phyloP scores from a whole-genome alignment of 495 filamentous ascomycete species.

The Aspergillus homomorphus region DNA sequence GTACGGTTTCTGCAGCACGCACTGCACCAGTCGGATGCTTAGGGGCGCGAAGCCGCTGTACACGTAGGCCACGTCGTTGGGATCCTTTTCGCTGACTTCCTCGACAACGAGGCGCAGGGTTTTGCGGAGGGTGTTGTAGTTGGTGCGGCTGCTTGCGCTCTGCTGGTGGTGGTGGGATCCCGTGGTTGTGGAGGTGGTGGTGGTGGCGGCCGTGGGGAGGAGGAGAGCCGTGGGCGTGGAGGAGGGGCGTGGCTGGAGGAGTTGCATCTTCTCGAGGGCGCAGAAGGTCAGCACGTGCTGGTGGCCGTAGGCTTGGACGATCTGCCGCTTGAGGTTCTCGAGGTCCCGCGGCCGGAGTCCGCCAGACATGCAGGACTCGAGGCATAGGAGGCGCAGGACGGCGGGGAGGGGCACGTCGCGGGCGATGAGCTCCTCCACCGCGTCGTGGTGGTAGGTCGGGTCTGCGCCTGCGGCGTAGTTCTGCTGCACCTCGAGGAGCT shows the following conservation, averaged over 20 bases:
- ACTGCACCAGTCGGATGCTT: constrained; percentile 91
- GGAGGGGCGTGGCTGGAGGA: constrained; percentile 69
- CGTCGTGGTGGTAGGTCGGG: constrained; percentile 80
- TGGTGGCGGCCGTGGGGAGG: constrained; percentile 56
- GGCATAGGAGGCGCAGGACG: constrained; percentile 79
- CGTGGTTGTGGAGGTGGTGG: constrained; percentile 56
- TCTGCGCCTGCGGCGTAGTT: constrained; percentile 91
- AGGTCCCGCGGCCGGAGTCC: constrained; percentile 84
- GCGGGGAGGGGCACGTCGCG: constrained; percentile 74
- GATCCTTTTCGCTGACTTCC: constrained; percentile 96
- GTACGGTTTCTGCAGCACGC: constrained; percentile 85
- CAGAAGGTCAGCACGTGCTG: constrained; percentile 89
- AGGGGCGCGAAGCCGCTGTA: constrained; percentile 97
- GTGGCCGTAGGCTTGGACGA: constrained; percentile 91
- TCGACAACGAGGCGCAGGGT: constrained; percentile 86
- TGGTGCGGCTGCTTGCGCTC: constrained; percentile 37
- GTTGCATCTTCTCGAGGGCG: constrained; percentile 84
- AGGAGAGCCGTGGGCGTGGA: constrained; percentile 64
- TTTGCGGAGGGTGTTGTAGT: constrained; percentile 84
- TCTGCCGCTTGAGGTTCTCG: constrained; percentile 81
- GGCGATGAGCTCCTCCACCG: constrained; percentile 88
- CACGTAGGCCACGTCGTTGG: constrained; percentile 93
- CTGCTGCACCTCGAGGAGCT: constrained; percentile 89
- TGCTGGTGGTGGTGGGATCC: background rate
- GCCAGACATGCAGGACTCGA: constrained; percentile 86